Conservation (phyloP, 2,329 filamentous ascomycete species). For the Sporothrix pseudoabietina region DNA sequence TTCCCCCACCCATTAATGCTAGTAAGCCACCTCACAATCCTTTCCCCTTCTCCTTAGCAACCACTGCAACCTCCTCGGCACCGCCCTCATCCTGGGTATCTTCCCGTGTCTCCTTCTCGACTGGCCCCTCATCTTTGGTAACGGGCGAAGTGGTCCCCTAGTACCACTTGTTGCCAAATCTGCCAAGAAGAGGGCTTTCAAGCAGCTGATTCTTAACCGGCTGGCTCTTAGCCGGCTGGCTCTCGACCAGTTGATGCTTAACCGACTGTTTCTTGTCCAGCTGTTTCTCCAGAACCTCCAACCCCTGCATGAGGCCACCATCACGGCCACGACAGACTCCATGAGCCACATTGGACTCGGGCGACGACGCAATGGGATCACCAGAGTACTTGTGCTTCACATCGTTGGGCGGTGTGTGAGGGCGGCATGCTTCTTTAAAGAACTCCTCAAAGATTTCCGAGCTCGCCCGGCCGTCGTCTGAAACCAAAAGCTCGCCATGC, state of each 20-base stretch:
- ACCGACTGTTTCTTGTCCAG: background rate
- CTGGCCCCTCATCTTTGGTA: background rate
- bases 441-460: constrained; percentile 12
- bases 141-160: background rate
- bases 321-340: background rate
- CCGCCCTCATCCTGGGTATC: background rate
- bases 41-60: background rate
- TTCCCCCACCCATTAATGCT: background rate
- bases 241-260: background rate
- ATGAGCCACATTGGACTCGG: constrained; percentile 26
- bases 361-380: constrained; percentile 26
- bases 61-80: background rate
- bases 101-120: background rate
- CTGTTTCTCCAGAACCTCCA: background rate
- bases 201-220: background rate
- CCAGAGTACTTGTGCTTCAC: background rate
- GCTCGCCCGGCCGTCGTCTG: background rate
- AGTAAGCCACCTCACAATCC: too few species aligned
- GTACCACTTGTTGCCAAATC: background rate
- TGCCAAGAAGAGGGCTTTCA: background rate
- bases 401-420: background rate
- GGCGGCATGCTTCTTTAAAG: constrained; percentile 16
- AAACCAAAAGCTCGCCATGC: background rate
- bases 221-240: background rate
- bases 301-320: background rate